Base-by-base conservation (phyloP, 371 early-diverging fungal genomes). In the Mucor mucedo region DNA sequence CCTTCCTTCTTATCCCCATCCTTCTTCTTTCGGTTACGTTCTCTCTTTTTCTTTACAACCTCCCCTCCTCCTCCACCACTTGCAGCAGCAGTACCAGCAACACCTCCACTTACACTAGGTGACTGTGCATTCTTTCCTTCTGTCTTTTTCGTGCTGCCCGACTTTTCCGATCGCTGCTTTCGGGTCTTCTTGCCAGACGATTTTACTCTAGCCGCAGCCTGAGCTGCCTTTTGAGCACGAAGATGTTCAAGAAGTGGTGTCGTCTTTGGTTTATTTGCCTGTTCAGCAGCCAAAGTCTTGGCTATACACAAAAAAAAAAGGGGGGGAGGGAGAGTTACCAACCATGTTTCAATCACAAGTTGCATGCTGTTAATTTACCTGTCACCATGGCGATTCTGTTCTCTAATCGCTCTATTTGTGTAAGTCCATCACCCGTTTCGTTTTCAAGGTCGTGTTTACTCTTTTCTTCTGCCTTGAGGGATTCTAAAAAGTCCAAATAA, bases 241-340 rank as follows among this genome's bases (percentile, higher is more conserved):
- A 93, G 63, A 62, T 86, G 85, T 39, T 93, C 93, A 35, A 93
- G 66, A 3, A 93, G 70, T 9, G 93, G 92, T 0, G 93, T 93
- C 5, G 90, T 83, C 60, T 78, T 83, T 53, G 80, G 80, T 30
- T 79, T 79, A 58, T 66, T 80, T 4, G 83, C 77, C 63, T 76
- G 78, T 55, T 80, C 83, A 14, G 75, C 75, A 27, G 79, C 79
- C 11, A 77, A 62, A 14, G 73, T 73, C 68, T 80, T 76, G 9
- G 80, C 80, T 79, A 55, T 30, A 27, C 5, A 27, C 28, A 44
- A n/a, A 39, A 40, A 7, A 27, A 30, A 40, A 16, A 3, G 2
- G 14, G 30, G 13, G 7, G 7, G 29, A n/a, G n/a, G n/a, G n/a
- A n/a, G n/a, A n/a, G 29, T 49, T 13, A 45, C 21, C 21, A 21